Evolutionary conservation across 2,329 filamentous ascomycete genomes (phyloP).

Genomic region (Blastomyces gilchristii): DNA sequence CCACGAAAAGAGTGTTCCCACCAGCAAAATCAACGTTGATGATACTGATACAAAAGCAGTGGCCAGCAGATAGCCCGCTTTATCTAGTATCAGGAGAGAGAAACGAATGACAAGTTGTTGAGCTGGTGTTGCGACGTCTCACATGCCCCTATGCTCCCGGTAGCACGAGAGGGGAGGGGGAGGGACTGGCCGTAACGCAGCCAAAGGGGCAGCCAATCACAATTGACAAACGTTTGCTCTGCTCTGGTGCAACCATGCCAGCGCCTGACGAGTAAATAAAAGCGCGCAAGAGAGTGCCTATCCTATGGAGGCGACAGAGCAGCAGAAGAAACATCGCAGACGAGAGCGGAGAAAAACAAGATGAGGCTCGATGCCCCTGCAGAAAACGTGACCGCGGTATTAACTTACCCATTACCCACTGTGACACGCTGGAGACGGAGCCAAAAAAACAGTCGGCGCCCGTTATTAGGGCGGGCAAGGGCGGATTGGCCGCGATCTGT

Average conservation of each 20-base stretch:
- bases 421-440: neutral
- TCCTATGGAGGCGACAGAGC: neutral
- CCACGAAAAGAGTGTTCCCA: neutral
- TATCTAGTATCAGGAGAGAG: neutral
- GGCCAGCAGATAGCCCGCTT: neutral
- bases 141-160: neutral
- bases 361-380: neutral
- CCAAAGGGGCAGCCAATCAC: slow-evolving; percentile 2
- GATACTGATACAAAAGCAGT: neutral
- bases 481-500: too few relatives aligned
- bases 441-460: neutral
- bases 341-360: neutral
- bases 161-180: neutral
- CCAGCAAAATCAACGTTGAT: neutral
- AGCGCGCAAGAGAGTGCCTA: neutral
- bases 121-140: neutral
- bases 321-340: neutral
- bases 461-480: too few relatives aligned
- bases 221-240: neutral
- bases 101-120: neutral
- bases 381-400: slow-evolving; percentile 2
- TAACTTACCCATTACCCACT: neutral
- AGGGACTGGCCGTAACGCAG: neutral
- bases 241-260: slow-evolving; percentile 1
- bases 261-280: neutral